Percentiles rank a stretch among this genome's conserved stretches.
Conservation (phyloP, 1,139 yeast species). For the Suhomyces bribrorum region DNA sequence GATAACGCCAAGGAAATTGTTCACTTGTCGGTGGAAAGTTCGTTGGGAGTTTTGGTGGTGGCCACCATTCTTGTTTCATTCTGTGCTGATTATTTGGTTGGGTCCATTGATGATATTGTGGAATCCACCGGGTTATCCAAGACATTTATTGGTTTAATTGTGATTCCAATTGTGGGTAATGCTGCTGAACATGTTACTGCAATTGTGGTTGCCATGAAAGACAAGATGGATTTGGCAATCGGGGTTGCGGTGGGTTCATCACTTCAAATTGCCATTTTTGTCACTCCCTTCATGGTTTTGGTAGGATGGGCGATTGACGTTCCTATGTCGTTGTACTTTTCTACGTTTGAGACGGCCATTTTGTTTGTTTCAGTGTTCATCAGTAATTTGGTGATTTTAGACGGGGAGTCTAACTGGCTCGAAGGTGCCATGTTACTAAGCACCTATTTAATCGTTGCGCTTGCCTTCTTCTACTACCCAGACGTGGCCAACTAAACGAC, state of each 20-base stretch:
- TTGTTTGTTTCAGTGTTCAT: conserved; percentile 86
- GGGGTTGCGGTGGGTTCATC: conserved; percentile 98
- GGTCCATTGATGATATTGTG: conserved; percentile 88
- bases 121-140: conserved; percentile 82
- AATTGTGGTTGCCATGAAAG: conserved; percentile 88
- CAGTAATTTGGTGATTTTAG: conserved; percentile 81
- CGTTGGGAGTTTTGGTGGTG: conserved; percentile 51
- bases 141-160: conserved; percentile 90
- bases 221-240: conserved; percentile 95
- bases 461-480: conserved; percentile 85
- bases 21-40: conserved; percentile 42
- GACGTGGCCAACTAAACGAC: conserved; percentile 34
- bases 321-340: conserved; percentile 90
- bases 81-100: conserved; percentile 92
- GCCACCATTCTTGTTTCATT: conserved; percentile 83
- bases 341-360: conserved; percentile 91
- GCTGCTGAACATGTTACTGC: conserved; percentile 99
- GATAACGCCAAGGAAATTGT: conserved; percentile 28
- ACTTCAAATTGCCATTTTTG: conserved; percentile 89
- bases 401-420: conserved; percentile 95
- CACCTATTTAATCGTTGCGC: conserved; percentile 80
- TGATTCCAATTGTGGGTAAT: conserved; percentile 95
- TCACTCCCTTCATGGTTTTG: conserved; percentile 92
- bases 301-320: conserved; percentile 88
- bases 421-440: conserved; percentile 93